Percentiles rank a stretch among this genome's conserved stretches.
phyloP scores from a whole-genome alignment of 306 rosid species.

The Heteromeles arbutifolia region DNA sequence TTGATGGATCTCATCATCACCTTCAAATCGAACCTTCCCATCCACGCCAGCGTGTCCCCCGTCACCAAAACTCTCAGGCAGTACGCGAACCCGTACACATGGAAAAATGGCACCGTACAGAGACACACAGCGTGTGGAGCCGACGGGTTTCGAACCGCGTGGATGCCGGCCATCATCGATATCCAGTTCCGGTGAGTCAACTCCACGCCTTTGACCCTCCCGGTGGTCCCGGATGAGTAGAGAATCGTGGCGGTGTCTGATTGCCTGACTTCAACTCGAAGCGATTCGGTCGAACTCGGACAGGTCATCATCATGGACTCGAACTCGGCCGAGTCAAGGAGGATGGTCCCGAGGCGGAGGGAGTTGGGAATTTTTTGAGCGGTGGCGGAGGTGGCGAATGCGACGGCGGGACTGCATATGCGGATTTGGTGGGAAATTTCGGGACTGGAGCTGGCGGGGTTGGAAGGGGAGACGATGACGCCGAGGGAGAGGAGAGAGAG shows the following conservation, averaged over 20 bases:
- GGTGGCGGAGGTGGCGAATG: conserved; percentile 27
- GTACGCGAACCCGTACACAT: conserved; percentile 27
- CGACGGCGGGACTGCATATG: conserved; percentile 20
- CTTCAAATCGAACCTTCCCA: conserved; percentile 12
- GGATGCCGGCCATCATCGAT: not conserved
- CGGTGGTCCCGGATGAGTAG: conserved; percentile 30
- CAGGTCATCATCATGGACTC: conserved; percentile 23
- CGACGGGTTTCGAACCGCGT: not conserved
- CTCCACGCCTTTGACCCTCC: conserved; percentile 25
- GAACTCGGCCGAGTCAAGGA: conserved; percentile 25
- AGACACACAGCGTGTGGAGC: not conserved
- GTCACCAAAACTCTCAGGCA: conserved; percentile 1
- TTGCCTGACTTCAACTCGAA: conserved; percentile 7
- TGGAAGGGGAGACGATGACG: conserved; percentile 26
- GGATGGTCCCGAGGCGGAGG: conserved; percentile 3
- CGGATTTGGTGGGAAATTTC: conserved; percentile 30
- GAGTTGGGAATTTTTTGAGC: conserved; percentile 9
- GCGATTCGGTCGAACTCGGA: not conserved
- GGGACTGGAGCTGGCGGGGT: conserved; percentile 13
- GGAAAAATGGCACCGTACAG: conserved; percentile 30
- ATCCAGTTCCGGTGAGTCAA: conserved; percentile 26
- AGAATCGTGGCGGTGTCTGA: conserved; percentile 26
- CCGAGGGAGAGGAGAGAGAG: conserved; percentile 28
- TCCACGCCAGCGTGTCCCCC: conserved; percentile 17
- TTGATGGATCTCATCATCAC: conserved; percentile 7